Percentiles rank a stretch among this genome's conserved stretches.
Conservation (phyloP, 2,329 filamentous ascomycete species). For the Cercospora brassicicola region DNA sequence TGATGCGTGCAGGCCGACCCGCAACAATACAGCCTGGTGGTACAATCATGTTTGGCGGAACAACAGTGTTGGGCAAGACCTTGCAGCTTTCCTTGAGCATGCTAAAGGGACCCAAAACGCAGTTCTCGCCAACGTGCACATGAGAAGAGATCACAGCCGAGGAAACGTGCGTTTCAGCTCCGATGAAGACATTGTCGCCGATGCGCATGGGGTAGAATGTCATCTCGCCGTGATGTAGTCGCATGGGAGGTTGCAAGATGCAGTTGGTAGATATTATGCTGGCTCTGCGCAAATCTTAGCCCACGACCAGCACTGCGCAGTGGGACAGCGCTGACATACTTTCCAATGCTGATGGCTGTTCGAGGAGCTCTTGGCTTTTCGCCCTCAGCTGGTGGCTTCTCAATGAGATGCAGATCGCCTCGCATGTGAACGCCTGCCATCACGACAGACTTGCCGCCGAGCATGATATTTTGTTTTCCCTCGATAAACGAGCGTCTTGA, state of each 20-base stretch:
- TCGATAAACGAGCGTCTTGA: constrained; percentile 87
- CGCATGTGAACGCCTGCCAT: constrained; percentile 93
- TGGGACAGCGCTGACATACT: constrained; percentile 22
- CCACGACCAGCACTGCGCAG: not conserved
- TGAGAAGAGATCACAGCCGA: constrained; percentile 81
- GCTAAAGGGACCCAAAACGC: constrained; percentile 78
- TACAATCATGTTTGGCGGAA: constrained; percentile 86
- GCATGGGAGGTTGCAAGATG: constrained; percentile 77
- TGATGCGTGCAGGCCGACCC: constrained; percentile 73
- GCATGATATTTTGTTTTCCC: constrained; percentile 95
- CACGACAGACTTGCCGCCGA: constrained; percentile 90
- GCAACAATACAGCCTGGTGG: constrained; percentile 92
- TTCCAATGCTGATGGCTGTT: constrained; percentile 76
- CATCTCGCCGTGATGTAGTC: constrained; percentile 72
- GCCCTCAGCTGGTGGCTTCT: constrained; percentile 35
- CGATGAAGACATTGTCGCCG: constrained; percentile 91
- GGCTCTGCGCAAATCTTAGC: constrained; percentile 56
- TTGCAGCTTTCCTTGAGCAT: constrained; percentile 93
- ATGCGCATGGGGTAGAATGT: constrained; percentile 88
- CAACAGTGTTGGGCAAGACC: constrained; percentile 78
- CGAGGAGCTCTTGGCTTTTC: constrained; percentile 29
- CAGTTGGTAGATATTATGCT: constrained; percentile 80
- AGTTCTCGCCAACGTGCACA: constrained; percentile 77
- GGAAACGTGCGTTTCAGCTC: constrained; percentile 66
- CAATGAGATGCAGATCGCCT: constrained; percentile 69